These are phyloP conservation scores for Pseudogymnoascus sp. DNA, from an alignment of 2,329 filamentous ascomycete species.

Conservation along the genomic window DNA sequence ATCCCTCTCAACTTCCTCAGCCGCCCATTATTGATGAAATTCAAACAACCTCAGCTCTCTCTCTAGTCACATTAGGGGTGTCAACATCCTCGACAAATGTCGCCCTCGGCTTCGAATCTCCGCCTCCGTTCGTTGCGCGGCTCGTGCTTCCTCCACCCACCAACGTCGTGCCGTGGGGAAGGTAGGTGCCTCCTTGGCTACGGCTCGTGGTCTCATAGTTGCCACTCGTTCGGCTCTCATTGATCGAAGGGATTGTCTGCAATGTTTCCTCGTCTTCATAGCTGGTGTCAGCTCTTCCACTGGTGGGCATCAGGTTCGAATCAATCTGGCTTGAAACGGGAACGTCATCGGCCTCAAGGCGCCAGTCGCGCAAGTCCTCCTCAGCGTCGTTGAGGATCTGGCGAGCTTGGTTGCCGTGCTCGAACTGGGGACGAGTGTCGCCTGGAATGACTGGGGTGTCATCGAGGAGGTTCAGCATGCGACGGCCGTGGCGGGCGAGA, in stretches of 20 bases:
- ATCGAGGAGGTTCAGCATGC: conserved; percentile 76
- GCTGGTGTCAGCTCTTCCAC: background rate
- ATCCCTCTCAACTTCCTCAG: background rate
- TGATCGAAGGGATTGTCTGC: background rate
- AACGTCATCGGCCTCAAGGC: conserved; percentile 25
- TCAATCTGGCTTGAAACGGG: background rate
- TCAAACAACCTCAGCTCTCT: conserved; percentile 1
- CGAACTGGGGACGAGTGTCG: conserved; percentile 62
- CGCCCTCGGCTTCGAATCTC: background rate
- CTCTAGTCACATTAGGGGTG: background rate
- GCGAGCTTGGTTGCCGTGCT: conserved; percentile 57
- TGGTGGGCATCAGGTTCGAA: conserved; percentile 10
- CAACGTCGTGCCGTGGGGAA: background rate
- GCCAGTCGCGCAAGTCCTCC: conserved; percentile 74
- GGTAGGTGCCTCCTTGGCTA: background rate
- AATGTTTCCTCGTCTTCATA: background rate
- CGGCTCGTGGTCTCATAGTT: background rate
- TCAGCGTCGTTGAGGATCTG: conserved; percentile 90
- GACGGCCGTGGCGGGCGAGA: conserved; percentile 80
- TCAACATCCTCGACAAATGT: background rate
- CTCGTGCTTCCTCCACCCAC: background rate
- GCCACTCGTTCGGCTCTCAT: background rate
- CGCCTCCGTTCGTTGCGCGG: background rate
- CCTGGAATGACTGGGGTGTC: conserved; percentile 85
- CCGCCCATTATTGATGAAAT: background rate